These are phyloP conservation scores for Neckera pumila DNA, from an alignment of 225 moss, liverwort and hornwort species.

Conservation along the genomic window DNA sequence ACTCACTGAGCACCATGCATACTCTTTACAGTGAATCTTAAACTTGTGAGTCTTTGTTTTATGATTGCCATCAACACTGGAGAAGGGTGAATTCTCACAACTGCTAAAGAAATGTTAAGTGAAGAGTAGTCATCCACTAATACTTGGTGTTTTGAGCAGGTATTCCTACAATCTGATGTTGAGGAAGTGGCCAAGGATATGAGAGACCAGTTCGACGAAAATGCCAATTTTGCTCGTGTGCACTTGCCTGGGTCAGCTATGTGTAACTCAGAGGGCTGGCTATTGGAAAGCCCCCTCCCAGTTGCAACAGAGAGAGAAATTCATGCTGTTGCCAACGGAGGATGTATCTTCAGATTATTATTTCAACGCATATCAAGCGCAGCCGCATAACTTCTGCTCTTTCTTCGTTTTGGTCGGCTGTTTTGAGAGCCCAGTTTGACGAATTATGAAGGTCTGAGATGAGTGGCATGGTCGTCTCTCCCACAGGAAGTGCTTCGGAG, in stretches of 20 bases:
- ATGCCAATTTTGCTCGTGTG: conserved; percentile 10
- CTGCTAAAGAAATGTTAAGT: neutral
- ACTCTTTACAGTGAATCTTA: neutral
- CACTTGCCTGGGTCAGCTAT: neutral
- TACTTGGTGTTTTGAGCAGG: neutral
- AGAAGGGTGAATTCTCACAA: neutral
- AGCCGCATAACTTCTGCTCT: neutral
- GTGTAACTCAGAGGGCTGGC: conserved; percentile 52
- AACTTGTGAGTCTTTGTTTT: neutral
- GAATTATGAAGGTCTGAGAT: neutral
- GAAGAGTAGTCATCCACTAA: neutral
- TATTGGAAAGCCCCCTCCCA: conserved; percentile 51
- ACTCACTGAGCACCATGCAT: neutral
- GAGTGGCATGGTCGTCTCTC: neutral
- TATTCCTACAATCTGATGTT: conserved; percentile 76
- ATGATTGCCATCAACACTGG: neutral
- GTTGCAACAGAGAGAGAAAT: conserved; percentile 79
- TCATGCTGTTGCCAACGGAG: conserved; percentile 56
- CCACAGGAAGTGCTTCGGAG: neutral
- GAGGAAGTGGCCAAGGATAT: conserved; percentile 75
- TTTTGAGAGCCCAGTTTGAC: neutral
- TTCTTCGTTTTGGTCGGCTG: neutral
- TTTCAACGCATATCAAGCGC: conserved; percentile 13
- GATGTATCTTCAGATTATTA: conserved; percentile 44
- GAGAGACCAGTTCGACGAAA: conserved; percentile 56